Evolutionary conservation across 1,284 basidiomycete genomes (phyloP).

Genomic region (Boletus holoroseus): DNA sequence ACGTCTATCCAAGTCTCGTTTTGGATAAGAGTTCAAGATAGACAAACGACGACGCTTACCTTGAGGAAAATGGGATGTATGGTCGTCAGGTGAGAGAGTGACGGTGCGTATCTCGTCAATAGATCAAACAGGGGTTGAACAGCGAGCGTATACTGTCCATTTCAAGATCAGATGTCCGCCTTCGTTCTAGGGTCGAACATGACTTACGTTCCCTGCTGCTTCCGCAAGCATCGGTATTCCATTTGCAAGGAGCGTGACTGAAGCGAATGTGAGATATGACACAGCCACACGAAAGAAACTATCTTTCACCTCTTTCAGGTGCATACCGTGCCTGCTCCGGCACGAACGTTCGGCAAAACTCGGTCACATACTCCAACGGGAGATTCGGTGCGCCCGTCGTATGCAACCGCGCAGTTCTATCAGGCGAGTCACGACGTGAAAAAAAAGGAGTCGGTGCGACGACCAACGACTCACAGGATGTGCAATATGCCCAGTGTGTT

Average conservation of each 20-base stretch:
- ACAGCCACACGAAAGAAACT: neutral
- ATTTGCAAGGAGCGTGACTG: conserved; percentile 48
- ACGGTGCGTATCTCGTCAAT: conserved; percentile 54
- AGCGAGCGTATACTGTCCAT: conserved; percentile 42
- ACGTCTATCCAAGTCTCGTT: conserved; percentile 25
- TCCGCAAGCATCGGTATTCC: conserved; percentile 40
- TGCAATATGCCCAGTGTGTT: conserved; percentile 64
- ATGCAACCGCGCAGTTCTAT: conserved; percentile 50
- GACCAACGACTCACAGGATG: conserved; percentile 52
- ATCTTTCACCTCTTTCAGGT: conserved; percentile 58
- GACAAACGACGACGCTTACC: conserved; percentile 29
- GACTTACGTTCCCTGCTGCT: conserved; percentile 40
- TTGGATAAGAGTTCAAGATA: neutral
- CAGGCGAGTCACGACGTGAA: neutral
- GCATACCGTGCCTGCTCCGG: conserved; percentile 57
- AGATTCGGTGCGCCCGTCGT: conserved; percentile 34
- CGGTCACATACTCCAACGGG: conserved; percentile 41
- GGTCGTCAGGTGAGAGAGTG: conserved; percentile 56
- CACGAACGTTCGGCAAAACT: conserved; percentile 55
- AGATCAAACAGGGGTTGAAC: conserved; percentile 56
- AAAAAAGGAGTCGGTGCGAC: neutral
- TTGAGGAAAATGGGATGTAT: conserved; percentile 60
- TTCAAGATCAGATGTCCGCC: conserved; percentile 12
- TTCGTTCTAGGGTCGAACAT: neutral
- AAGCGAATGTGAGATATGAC: conserved; percentile 1